Base-by-base conservation (phyloP, 208 protist genomes). In the Leishmania tropica region DNA sequence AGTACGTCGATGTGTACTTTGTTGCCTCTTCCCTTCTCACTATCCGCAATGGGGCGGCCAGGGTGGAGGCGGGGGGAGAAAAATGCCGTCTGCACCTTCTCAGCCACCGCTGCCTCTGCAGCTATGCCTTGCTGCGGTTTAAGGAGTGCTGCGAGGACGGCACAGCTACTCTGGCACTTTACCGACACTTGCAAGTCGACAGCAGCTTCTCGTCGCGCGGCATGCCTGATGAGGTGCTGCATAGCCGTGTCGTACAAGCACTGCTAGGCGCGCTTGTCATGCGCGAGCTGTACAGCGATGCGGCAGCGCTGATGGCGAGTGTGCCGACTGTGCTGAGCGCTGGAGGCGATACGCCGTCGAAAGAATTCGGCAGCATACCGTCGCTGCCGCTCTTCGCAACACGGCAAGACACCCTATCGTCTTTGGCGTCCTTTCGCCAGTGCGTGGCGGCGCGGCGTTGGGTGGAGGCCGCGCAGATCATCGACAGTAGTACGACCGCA, bases 81-180 rank as follows among this genome's bases (percentile, higher is more conserved):
- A 45, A 17, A 35, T 3, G 48, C 2, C 76, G 62, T 19, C 73
- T 81, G 31, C n/a, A 53, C 56, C 80, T 90, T 28, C 83, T 85
- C 53, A 82, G 74, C 37, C 86, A 87, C 56, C 90, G 94, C 17
- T 90, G 89, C 35, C 11, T 87, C 24, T 94, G 92, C 84, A 94
- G 86, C 77, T 91, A 85, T 76, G 81, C 83, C 17, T 81, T 97
- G 0, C 81, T 97, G n/a, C 90, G 94, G 28, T 97, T 89, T 76
- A 89, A 88, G 11, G 94, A 95, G 71, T 95, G 93, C 79, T 82
- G 86, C 48, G 89, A 95, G 73, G 93, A 97, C 80, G 91, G 87
- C 81, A 72, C 79, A 6, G 85, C 83, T 7, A 60, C 40, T 6
- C 53, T 92, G 15, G 53, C 81, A 6, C 73, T 76, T 45, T 45